Conservation (phyloP, 2,329 filamentous ascomycete genomes). For the Colletotrichum filicis region DNA sequence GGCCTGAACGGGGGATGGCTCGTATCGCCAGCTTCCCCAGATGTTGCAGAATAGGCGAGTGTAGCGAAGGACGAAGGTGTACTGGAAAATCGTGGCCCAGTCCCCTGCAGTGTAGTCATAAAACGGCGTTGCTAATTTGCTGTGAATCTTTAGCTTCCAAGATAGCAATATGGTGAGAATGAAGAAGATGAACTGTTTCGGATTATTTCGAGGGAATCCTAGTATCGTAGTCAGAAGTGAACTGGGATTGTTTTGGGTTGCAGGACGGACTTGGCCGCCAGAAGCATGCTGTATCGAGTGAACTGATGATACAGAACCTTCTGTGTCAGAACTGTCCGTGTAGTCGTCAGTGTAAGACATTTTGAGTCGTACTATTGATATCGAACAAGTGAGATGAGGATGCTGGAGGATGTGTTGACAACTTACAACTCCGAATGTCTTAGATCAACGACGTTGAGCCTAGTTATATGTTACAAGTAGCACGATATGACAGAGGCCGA, state of each 20-base stretch:
- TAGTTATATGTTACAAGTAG: background rate
- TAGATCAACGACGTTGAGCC: background rate
- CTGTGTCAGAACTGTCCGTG: no score
- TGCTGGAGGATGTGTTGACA: background rate
- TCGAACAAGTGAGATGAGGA: background rate
- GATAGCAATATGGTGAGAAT: background rate
- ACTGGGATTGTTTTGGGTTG: no score
- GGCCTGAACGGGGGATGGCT: constrained; percentile 42
- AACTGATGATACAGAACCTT: no score
- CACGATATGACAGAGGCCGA: background rate
- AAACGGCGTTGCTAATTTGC: background rate
- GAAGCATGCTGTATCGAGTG: no score
- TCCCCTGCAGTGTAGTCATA: background rate
- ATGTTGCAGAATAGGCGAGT: constrained; percentile 5
- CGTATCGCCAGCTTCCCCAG: constrained; percentile 46
- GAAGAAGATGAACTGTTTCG: background rate
- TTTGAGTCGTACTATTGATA: background rate
- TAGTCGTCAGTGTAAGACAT: background rate
- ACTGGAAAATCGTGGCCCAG: background rate
- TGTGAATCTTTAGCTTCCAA: no score
- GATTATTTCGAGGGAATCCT: background rate
- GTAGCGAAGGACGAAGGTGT: constrained; percentile 8
- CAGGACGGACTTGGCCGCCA: no score
- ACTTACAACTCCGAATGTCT: background rate
- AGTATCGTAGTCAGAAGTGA: no score